These are phyloP conservation scores for Stemphylium vesicarium DNA, from an alignment of 2,329 filamentous ascomycete species.

Conservation along the genomic window DNA sequence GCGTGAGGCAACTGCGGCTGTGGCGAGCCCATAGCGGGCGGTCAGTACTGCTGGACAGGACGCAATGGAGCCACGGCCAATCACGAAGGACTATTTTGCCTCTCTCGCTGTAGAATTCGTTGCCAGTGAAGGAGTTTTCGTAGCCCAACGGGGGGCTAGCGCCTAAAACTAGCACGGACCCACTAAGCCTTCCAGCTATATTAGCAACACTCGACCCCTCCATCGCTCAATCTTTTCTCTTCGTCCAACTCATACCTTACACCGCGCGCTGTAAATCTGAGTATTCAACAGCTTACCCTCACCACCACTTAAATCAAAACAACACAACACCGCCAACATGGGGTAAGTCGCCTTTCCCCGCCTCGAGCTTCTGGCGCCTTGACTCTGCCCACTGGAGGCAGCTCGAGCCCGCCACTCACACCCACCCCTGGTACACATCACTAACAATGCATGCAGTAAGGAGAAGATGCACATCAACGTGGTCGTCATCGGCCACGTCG, in stretches of 20 bases:
- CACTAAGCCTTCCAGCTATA: constrained; percentile 16
- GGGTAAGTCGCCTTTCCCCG: constrained; percentile 58
- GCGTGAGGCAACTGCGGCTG: constrained; percentile 32
- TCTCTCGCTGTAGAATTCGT: constrained; percentile 14
- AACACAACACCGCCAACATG: constrained; percentile 62
- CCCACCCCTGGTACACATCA: constrained; percentile 7
- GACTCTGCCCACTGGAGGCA: not conserved
- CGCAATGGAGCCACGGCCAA: constrained; percentile 16
- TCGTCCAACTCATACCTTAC: constrained; percentile 23
- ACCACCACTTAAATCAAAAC: constrained; percentile 35
- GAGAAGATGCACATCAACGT: constrained; percentile 94
- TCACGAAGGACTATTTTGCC: constrained; percentile 15
- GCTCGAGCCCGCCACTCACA: not conserved
- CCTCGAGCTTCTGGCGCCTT: constrained; percentile 20
- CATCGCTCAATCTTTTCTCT: constrained; percentile 16
- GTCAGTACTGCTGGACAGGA: constrained; percentile 16
- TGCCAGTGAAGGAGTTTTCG: constrained; percentile 24
- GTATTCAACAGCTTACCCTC: constrained; percentile 41
- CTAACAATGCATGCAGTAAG: constrained; percentile 69
- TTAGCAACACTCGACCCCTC: constrained; percentile 15
- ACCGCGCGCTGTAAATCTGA: constrained; percentile 20
- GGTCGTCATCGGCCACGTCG: constrained; percentile 99
- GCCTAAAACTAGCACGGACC: constrained; percentile 14
- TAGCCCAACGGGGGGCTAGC: constrained; percentile 22
- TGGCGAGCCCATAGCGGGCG: constrained; percentile 27